Conservation (phyloP, 192 early-diverging fungal species). For the Coemansia sp. region DNA sequence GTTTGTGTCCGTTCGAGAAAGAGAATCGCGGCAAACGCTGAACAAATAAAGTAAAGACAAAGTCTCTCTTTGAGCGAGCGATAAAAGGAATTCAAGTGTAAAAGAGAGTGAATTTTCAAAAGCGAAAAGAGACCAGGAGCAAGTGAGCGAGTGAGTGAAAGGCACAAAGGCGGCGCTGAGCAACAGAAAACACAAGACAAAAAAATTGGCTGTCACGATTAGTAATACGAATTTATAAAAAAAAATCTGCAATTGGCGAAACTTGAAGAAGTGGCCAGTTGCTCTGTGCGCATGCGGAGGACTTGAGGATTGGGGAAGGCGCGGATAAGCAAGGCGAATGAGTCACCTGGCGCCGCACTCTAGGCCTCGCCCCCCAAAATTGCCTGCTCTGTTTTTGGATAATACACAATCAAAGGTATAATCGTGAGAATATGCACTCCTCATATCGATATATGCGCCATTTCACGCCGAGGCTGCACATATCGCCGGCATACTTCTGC, state of each 20-base stretch:
- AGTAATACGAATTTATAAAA: not conserved
- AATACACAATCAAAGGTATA: not conserved
- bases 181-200: not conserved
- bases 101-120: not conserved
- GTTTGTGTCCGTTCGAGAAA: not conserved
- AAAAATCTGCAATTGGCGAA: not conserved
- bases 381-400: not conserved
- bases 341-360: not conserved
- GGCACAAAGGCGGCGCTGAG: not conserved
- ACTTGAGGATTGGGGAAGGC: not conserved
- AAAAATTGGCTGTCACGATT: not conserved
- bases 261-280: no score
- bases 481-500: no score
- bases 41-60: not conserved
- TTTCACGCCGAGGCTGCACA: no score
- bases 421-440: not conserved
- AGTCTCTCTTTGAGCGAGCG: not conserved
- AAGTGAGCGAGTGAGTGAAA: not conserved
- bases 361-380: no score
- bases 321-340: not conserved
- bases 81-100: not conserved
- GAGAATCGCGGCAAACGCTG: not conserved
- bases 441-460: not conserved
- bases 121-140: not conserved
- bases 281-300: not conserved